Base-by-base conservation (phyloP, 75 land plant genomes). In the Cryptomeria japonica region DNA sequence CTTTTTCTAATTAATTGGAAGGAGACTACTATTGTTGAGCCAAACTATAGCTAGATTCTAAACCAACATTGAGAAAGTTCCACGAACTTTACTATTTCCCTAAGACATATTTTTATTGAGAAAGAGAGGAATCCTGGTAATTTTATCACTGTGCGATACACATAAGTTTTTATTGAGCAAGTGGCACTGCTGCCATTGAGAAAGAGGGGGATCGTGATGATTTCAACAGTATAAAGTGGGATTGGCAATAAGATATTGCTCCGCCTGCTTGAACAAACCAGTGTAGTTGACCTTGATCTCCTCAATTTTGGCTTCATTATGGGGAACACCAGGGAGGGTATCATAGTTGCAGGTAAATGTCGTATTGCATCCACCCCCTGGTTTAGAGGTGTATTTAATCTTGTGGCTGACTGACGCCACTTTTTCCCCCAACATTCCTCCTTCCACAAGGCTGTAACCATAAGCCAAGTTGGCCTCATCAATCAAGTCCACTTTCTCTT, bases 241-340 rank as follows among this genome's bases (percentile, higher is more conserved):
- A 47, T 92, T 87, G 58, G 91, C 84, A 1, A 87, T 19, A 19
- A 90, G 88, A 53, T 90, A 88, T 2, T 51, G 88, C 75, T 90
- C 92, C 2, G 89, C 79, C 32, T 85, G 89, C 84, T 91, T 91
- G 88, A 75, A 56, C 42, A 89, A 53, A 36, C 55, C 80, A 1
- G 16, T 86, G 12, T 80, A 31, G 6, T 25, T 73, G 0, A 86
- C 88, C 86, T 92, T 89, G 3, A 86, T 77, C 39, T 34, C 85
- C 36, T 87, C 70, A 64, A 86, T 73, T 49, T 90, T 86, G 22
- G 89, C 92, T 22, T 89, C 92, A 37, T 58, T 46, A 15, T 73
- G 83, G 8, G 3, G 39, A 76, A 12, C 11, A 25, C 46, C 85
- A 19, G 88, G 42, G 42, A 44, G 47, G 47, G 8, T 44, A 8